These are phyloP conservation scores for Pleurotus platypus DNA, from an alignment of 768 basidiomycete species.

Conservation along the genomic window DNA sequence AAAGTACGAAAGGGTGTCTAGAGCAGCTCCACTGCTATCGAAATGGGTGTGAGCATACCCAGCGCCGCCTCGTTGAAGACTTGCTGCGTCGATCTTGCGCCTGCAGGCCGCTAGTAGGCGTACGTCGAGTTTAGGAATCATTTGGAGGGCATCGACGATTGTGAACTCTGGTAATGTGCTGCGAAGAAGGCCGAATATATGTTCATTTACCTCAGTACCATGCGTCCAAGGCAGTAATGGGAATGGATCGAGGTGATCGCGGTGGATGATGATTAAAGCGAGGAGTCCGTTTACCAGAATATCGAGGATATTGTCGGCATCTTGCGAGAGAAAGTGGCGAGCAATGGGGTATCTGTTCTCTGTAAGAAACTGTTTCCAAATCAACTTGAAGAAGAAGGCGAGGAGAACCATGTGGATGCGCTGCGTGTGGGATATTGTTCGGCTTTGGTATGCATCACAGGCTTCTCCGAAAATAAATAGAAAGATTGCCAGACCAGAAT, in stretches of 20 bases:
- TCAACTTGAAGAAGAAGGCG: conserved; percentile 22
- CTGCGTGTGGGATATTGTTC: conserved; percentile 17
- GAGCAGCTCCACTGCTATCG: conserved; percentile 15
- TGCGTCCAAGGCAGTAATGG: conserved; percentile 30
- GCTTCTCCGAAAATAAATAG: conserved; percentile 36
- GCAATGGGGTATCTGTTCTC: conserved; percentile 15
- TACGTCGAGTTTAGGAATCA: conserved; percentile 22
- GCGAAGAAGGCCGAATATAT: conserved; percentile 26
- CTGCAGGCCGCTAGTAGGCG: conserved; percentile 20
- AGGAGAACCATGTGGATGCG: conserved; percentile 27
- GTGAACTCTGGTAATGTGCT: conserved; percentile 32
- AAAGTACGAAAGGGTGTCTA: conserved; percentile 15
- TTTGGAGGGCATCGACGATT: conserved; percentile 22
- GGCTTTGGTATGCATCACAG: conserved; percentile 33
- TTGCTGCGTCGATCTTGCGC: background rate
- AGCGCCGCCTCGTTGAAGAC: conserved; percentile 17
- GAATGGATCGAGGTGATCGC: conserved; percentile 21
- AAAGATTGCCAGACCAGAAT: conserved; percentile 24
- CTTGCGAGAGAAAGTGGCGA: conserved; percentile 26
- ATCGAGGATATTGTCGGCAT: conserved; percentile 24
- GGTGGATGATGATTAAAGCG: conserved; percentile 13
- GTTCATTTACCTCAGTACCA: conserved; percentile 27
- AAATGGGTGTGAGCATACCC: conserved; percentile 26
- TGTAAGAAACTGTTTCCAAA: conserved; percentile 22
- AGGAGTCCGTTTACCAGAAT: conserved; percentile 28